Evolutionary conservation across 495 filamentous ascomycete genomes (phyloP), one percentile per base, ranked within the genome.

Genomic region (Cenococcum geophilum): DNA sequence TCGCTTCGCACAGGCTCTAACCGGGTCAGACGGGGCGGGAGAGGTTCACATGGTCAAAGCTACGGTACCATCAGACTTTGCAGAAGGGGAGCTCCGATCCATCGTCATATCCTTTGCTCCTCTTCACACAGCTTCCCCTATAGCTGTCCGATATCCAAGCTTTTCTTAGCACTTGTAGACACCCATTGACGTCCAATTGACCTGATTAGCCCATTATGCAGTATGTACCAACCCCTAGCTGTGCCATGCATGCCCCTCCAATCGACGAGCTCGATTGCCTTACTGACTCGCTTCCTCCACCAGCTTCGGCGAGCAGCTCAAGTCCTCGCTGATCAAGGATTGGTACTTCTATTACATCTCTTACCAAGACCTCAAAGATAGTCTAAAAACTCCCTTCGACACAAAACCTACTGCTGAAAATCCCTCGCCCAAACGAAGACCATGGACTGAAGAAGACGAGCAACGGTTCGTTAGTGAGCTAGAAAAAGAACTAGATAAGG

Each of bases 281-380:
- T 58, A 58, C 66, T 68, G 53, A 64, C 53, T 37, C 18, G 22
- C 40, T 27, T 20, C 53, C 12, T 56, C 53, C 18, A 20, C 45
- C 62, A 97, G 95, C 79, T 99, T 99, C 81, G 93, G 93, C 71
- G 88, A 95, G 73, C 91, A 97, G 78, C 84, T 99, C 62, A 88
- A 87, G 43, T 90, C 89, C 60, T 96, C 91, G 64, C 83, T 95
- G 69, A 91, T 97, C 75, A 88, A 87, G 77, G 93, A 97, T 74
- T 98, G 91, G 77, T 85, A 89, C 73, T 95, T 89, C 81, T 88
- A 95, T 79, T 99, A 97, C 77, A 97, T 99, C 75, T 86, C 87
- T 73, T 99, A 99, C 75, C 91, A 97, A 66, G 88, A 87, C 60
- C 82, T 99, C 50, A 99, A 99, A 76, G 78, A 78, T 65, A 85